These are phyloP conservation scores for Colletotrichum eleusines DNA, from an alignment of 2,329 filamentous ascomycete genomes.

Conservation along the genomic window DNA sequence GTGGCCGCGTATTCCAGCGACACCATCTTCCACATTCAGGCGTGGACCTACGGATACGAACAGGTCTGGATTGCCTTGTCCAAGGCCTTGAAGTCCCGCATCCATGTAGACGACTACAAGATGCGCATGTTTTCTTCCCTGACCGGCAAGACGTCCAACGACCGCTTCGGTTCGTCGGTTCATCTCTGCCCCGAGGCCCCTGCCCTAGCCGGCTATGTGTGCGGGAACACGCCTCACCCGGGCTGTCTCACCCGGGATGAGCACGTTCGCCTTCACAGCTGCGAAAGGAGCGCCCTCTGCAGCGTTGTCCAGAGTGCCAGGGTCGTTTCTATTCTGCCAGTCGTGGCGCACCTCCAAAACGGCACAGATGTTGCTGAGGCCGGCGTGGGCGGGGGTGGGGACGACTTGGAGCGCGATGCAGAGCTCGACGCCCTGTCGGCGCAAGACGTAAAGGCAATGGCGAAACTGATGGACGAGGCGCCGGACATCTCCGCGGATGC, in stretches of 20 bases:
- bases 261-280: constrained; percentile 82
- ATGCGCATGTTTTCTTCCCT: constrained; percentile 78
- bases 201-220: constrained; percentile 77
- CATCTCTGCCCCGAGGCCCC: constrained; percentile 70
- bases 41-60: constrained; percentile 93
- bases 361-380: constrained; percentile 77
- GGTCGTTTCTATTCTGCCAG: constrained; percentile 82
- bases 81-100: constrained; percentile 73
- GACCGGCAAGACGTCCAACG: constrained; percentile 56
- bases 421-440: constrained; percentile 73
- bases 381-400: constrained; percentile 83
- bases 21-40: constrained; percentile 85
- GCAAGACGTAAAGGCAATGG: constrained; percentile 64
- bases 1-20: constrained; percentile 76
- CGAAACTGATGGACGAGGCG: constrained; percentile 47
- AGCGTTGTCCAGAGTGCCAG: constrained; percentile 58
- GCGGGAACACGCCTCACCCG: constrained; percentile 76
- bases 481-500: constrained; percentile 43
- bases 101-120: constrained; percentile 89
- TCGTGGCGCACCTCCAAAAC: constrained; percentile 73
- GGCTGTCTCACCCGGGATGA: constrained; percentile 79
- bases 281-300: constrained; percentile 79
- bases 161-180: constrained; percentile 54
- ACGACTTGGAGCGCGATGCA: constrained; percentile 76
- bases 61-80: constrained; percentile 90